Base-by-base conservation (phyloP, 768 basidiomycete species). In the Pluteus cervinus region DNA sequence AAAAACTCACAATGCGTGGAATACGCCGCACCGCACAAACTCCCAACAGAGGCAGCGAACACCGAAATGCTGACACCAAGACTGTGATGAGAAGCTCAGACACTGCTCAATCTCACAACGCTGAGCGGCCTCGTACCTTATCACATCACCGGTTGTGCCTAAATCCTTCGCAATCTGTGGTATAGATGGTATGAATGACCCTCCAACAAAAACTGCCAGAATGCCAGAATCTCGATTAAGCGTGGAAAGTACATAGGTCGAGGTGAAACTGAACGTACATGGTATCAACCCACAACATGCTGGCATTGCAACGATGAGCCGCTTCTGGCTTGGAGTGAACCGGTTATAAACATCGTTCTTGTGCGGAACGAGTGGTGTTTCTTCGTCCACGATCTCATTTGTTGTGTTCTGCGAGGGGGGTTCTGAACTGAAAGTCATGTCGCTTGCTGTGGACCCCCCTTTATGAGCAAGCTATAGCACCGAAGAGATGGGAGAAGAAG, bases 141-240 rank as follows among this genome's bases (percentile, higher is more conserved):
- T 68, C 12, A 80, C 55, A 11, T 71, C 47, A 0, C 69, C 69
- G 0, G 82, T 73, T 0, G 81, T 65, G 17, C 71, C 33, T 7
- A 90, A 55, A 41, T 90, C 85, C 18, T 54, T 57, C 6, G 86
- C 76, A 30, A 91, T 77, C 34, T 81, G 71, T 0, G 85, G 83
- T 39, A 89, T 81, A 0, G 78, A 76, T 0, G 86, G 86, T 2
- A 86, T 68, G 53, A 89, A 86, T 1, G 75, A 75, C 0, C 75
- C 79, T 5, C 74, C 62, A 0, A 82, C 75, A 42, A 89, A 77
- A 24, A 81, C 86, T 89, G 46, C 11, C 32, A 21, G 8, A 11
- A 24, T 20, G 29, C 22, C 26, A 45, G n/a, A 10, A 15, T 7
- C 7, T 9, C n/a, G 9, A 22, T 20, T 36, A 12, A 12, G 5